Conservation (phyloP, 106 monocot species). For the Allium fistulosum region DNA sequence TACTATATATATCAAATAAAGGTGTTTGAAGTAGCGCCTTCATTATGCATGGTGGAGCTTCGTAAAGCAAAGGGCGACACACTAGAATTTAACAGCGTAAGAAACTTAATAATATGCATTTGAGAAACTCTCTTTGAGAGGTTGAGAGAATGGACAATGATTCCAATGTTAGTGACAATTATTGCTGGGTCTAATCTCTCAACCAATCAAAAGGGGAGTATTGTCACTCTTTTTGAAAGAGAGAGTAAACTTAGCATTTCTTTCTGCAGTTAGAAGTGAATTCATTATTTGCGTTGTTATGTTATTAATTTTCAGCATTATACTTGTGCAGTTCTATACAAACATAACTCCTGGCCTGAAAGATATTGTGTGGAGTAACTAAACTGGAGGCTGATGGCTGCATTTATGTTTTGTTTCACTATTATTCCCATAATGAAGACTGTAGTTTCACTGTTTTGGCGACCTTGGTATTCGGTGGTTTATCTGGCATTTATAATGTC, state of each 20-base stretch:
- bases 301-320: background rate
- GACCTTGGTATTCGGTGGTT: no score
- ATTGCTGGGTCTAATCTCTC: background rate
- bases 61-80: constrained; percentile 69
- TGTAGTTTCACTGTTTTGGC: no score
- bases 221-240: no score
- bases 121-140: no score
- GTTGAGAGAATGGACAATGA: no score
- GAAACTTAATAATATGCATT: background rate
- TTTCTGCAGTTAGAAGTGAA: background rate
- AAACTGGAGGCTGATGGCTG: background rate
- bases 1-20: constrained; percentile 1
- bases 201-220: background rate
- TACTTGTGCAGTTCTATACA: constrained; percentile 2
- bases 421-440: no score
- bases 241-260: background rate
- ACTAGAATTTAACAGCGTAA: constrained; percentile 59
- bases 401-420: no score
- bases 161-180: no score
- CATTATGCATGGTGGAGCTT: constrained; percentile 66
- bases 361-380: constrained; percentile 1
- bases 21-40: constrained; percentile 77
- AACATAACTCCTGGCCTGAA: constrained; percentile 1
- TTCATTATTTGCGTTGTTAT: background rate
- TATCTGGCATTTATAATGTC: no score